Evolutionary conservation across 2,329 filamentous ascomycete species (phyloP).

Genomic region (Cytospora mali): DNA sequence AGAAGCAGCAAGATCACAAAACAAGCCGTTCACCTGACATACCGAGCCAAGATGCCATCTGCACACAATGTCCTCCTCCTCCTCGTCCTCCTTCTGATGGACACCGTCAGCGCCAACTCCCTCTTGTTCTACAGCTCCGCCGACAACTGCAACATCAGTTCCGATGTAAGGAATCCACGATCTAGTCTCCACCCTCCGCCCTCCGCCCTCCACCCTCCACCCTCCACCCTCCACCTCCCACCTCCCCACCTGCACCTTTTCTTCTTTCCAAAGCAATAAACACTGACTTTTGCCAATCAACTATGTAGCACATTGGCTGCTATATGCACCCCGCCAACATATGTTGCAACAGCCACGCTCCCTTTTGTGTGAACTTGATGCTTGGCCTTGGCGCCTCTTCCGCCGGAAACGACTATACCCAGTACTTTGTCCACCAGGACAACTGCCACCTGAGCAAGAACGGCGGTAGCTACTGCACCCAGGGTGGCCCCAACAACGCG

Average conservation of each 20-base stretch:
- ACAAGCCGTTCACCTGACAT: neutral
- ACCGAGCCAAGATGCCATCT: neutral
- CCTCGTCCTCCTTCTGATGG: neutral
- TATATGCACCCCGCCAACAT: neutral
- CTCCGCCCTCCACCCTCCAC: too few relatives aligned
- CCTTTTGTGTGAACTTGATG: neutral
- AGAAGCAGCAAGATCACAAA: neutral
- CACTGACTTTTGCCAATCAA: neutral
- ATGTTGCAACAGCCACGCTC: neutral
- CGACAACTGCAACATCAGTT: neutral
- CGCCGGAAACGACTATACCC: neutral
- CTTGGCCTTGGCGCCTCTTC: neutral
- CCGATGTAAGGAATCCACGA: neutral
- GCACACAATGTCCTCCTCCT: neutral
- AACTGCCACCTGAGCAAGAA: neutral
- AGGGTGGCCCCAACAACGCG: neutral
- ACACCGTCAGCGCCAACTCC: neutral
- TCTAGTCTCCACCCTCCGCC: neutral
- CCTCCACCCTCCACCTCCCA: too few relatives aligned
- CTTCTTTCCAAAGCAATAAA: neutral
- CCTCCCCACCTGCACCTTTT: neutral
- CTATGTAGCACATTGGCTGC: constrained; percentile 1
- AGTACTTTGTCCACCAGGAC: neutral
- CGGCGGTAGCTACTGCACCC: constrained; percentile 3
- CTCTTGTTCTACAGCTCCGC: neutral